Percentiles rank a stretch among this genome's conserved stretches.
phyloP scores from a whole-genome alignment of 2,329 filamentous ascomycete genomes.

The Sodiomyces alkalinus region DNA sequence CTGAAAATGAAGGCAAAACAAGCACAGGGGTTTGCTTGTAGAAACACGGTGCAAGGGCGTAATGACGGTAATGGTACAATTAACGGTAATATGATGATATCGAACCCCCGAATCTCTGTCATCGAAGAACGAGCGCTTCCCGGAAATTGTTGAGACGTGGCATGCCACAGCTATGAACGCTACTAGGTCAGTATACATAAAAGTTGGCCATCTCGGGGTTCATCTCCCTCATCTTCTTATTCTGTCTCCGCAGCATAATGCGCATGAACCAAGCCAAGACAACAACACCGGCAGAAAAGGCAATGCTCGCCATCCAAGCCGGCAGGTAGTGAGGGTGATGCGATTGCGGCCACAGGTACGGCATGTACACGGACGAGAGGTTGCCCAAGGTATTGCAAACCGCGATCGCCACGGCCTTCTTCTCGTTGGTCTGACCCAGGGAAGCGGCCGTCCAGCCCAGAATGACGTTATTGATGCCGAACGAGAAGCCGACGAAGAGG shows the following conservation, averaged over 20 bases:
- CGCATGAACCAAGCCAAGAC: constrained; percentile 19
- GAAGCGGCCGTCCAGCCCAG: constrained; percentile 24
- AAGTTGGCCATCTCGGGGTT: constrained; percentile 11
- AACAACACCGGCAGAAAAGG: constrained; percentile 17
- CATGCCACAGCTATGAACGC: too few relatives aligned
- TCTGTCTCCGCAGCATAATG: constrained; percentile 17
- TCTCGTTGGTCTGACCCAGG: constrained; percentile 28
- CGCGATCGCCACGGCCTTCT: constrained; percentile 26
- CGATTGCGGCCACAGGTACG: constrained; percentile 22
- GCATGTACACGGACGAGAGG: constrained; percentile 21
- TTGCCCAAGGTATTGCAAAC: constrained; percentile 22
- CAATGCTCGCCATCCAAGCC: constrained; percentile 5
- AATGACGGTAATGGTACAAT: too few relatives aligned
- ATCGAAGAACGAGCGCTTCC: too few relatives aligned
- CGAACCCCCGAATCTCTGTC: too few relatives aligned
- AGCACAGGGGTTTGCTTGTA: too few relatives aligned
- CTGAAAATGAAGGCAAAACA: too few relatives aligned
- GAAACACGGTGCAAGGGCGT: too few relatives aligned
- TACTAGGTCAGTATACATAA: constrained; percentile 12
- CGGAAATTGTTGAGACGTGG: too few relatives aligned
- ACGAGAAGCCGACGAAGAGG: constrained; percentile 20
- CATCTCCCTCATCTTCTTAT: constrained; percentile 14
- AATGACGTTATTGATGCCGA: constrained; percentile 27
- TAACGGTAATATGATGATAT: too few relatives aligned
- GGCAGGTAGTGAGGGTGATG: constrained; percentile 10